A percentile compares a stretch with the other conserved stretches of the same genome.
These are phyloP conservation scores for Ceratocystis variospora DNA, from an alignment of 2,329 filamentous ascomycete genomes.

Conservation along the genomic window DNA sequence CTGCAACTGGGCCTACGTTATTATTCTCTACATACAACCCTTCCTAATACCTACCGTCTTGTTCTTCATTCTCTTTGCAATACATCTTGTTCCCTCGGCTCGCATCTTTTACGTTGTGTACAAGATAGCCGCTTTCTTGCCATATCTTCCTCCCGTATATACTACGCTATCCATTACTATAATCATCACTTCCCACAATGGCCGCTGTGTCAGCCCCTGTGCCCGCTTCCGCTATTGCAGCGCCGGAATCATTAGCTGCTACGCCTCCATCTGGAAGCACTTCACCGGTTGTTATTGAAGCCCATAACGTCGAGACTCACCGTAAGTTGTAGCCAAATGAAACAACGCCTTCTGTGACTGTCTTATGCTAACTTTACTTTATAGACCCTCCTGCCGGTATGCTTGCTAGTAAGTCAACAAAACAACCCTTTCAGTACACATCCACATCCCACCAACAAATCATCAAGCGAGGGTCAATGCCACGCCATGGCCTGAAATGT, in stretches of 20 bases:
- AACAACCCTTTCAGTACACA: not conserved
- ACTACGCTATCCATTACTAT: not conserved
- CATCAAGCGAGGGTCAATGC: not conserved
- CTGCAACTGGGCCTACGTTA: slow-evolving; percentile 11
- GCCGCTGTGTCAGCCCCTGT: slow-evolving; percentile 9
- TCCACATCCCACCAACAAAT: not conserved
- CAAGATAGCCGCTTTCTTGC: not conserved
- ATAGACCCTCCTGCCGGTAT: slow-evolving; percentile 52
- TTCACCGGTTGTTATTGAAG: slow-evolving; percentile 53
- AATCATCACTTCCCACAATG: slow-evolving; percentile 3
- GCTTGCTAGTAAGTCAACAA: slow-evolving; percentile 45
- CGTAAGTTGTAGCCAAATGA: slow-evolving; percentile 33
- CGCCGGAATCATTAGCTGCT: not conserved
- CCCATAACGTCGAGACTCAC: slow-evolving; percentile 62
- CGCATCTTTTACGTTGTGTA: not conserved
- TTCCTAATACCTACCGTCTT: slow-evolving; percentile 3
- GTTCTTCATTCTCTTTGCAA: not conserved
- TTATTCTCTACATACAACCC: slow-evolving; percentile 5
- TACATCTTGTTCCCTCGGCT: not conserved
- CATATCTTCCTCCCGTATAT: not conserved
- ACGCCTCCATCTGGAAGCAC: not conserved
- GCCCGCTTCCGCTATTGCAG: not conserved
- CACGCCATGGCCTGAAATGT: not conserved
- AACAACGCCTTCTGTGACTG: not conserved
- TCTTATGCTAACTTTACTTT: not conserved